Percentiles rank a stretch among this genome's conserved stretches.
These are phyloP conservation scores for Cryptococcus floricola DNA, from an alignment of 1,284 basidiomycete genomes.

Conservation along the genomic window DNA sequence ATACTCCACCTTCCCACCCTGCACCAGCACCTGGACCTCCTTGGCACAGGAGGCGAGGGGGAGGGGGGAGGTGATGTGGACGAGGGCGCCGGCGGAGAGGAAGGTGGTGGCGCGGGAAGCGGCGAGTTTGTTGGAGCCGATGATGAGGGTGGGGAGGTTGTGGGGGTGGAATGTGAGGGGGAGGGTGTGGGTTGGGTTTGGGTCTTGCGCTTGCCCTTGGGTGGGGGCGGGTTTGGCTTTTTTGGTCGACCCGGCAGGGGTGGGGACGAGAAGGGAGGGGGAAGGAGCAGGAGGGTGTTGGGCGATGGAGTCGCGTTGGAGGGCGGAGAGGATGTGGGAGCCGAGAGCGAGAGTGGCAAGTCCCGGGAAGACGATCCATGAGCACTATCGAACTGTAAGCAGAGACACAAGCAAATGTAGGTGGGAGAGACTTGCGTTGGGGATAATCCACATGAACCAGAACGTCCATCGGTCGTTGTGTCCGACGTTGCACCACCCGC, in stretches of 20 bases:
- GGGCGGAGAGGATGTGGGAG: conserved; percentile 25
- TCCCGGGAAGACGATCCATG: conserved; percentile 38
- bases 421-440: conserved; percentile 61
- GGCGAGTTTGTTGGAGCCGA: conserved; percentile 73
- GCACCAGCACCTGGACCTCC: conserved; percentile 65
- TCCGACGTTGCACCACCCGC: conserved; percentile 61
- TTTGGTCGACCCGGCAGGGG: neutral
- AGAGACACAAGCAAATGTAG: neutral
- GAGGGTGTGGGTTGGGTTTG: conserved; percentile 54
- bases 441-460: conserved; percentile 64
- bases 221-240: neutral
- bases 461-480: conserved; percentile 63
- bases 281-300: conserved; percentile 14
- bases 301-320: conserved; percentile 24
- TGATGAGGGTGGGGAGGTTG: conserved; percentile 59
- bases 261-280: conserved; percentile 5
- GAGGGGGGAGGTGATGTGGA: conserved; percentile 59
- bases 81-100: conserved; percentile 73
- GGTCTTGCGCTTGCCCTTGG: neutral
- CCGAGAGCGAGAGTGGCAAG: conserved; percentile 32
- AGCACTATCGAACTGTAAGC: conserved; percentile 9
- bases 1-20: conserved; percentile 57
- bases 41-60: conserved; percentile 55
- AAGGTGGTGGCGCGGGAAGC: conserved; percentile 75
- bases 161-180: conserved; percentile 66